Base-by-base conservation (phyloP, 371 early-diverging fungal genomes). In the Rhizomucor miehei region DNA sequence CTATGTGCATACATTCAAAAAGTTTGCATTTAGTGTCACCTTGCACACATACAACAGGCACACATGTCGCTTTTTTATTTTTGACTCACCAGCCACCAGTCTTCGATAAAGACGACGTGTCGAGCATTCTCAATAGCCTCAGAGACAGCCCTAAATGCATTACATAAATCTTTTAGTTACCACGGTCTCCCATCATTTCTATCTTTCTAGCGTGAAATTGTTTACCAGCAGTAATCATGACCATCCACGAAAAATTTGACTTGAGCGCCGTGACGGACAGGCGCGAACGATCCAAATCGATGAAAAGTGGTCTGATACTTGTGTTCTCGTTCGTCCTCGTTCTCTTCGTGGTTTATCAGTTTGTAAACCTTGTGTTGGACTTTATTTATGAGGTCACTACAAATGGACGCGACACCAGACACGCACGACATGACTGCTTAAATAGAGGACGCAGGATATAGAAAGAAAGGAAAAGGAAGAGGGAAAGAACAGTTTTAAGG, bases 81-180 rank as follows among this genome's bases (percentile, higher is more conserved):
- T n/a, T n/a, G n/a, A 59, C 63, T 71, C 74, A 84, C 85, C 75
- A 92, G 71, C 91, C 95, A 95, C 97, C 97, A 97, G 67, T 92
- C 97, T 25, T 80, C 82, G 59, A 95, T 93, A 62, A 87, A 94
- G 44, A 95, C 88, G 46, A 75, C 77, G 43, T 81, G 77, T 43
- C 79, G 80, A 20, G 95, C 94, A 38, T 73, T 73, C 51, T 82
- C 75, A 59, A 95, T 76, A 24, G 90, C 89, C 54, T 90, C 89
- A 2, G 89, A 84, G 11, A 93, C 75, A 11, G 87, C 88, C 76
- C 76, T 76, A 21, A 4, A 36, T 17, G 3, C 38, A 8, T 14
- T 25, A 19, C 49, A 48, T 16, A 19, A 35, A 20, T 45, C 9
- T 19, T 17, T 23, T 13, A 1, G 23, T 51, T 3, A 25, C 1